Conservation (phyloP, 352 stramenopile species). For the Hyaloperonospora brassicae region DNA sequence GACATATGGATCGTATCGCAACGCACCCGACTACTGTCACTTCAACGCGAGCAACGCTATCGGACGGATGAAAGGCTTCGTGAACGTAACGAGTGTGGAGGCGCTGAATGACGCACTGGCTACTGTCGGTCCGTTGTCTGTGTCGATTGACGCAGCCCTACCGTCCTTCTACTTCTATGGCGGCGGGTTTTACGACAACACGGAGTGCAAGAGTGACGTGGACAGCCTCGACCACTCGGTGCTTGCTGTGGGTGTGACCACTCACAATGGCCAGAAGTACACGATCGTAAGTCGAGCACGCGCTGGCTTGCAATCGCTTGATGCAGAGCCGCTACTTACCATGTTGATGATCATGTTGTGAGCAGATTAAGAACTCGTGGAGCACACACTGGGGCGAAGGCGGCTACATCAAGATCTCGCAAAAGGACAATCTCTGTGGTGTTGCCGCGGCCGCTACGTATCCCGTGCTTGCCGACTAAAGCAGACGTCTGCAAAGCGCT, state of each 20-base stretch:
- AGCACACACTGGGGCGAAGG: slow-evolving; percentile 90
- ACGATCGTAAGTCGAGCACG: slow-evolving; percentile 54
- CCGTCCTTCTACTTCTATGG: slow-evolving; percentile 88
- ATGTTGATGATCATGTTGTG: neutral
- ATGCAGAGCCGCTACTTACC: neutral
- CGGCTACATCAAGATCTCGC: slow-evolving; percentile 88
- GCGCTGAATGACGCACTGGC: slow-evolving; percentile 78
- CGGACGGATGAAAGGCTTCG: slow-evolving; percentile 65
- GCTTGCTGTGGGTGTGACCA: slow-evolving; percentile 86
- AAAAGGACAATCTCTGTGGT: slow-evolving; percentile 92
- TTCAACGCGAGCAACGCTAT: slow-evolving; percentile 72
- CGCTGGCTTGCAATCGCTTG: neutral
- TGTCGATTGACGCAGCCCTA: slow-evolving; percentile 81
- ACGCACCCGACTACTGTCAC: slow-evolving; percentile 84
- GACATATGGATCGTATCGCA: slow-evolving; percentile 85
- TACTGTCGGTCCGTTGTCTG: slow-evolving; percentile 76
- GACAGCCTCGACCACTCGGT: slow-evolving; percentile 90
- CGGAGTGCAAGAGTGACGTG: slow-evolving; percentile 84
- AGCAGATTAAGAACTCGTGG: slow-evolving; percentile 90
- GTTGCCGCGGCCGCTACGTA: slow-evolving; percentile 88
- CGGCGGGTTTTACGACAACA: slow-evolving; percentile 81
- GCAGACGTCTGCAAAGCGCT: neutral
- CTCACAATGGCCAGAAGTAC: slow-evolving; percentile 86
- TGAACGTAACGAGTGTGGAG: slow-evolving; percentile 66
- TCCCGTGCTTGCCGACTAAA: slow-evolving; percentile 49